These are phyloP conservation scores for Glycine tomentella DNA, from an alignment of 306 rosid species.

Conservation along the genomic window DNA sequence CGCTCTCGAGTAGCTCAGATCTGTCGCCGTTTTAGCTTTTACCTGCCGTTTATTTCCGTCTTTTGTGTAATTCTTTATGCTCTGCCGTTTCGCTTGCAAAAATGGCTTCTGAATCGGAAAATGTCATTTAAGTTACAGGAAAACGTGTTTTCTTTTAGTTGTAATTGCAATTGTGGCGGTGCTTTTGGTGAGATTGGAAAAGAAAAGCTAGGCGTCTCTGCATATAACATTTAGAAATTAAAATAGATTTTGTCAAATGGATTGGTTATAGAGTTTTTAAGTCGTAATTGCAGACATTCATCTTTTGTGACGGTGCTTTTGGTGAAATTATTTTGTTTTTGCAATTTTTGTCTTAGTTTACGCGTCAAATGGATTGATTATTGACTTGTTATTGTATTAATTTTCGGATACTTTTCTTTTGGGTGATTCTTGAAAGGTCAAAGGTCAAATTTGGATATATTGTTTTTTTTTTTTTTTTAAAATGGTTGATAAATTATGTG, in stretches of 20 bases:
- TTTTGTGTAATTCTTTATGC: background rate
- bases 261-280: conserved; percentile 10
- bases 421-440: conserved; percentile 2
- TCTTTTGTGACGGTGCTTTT: background rate
- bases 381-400: conserved; percentile 1
- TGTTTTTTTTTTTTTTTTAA: background rate
- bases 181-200: background rate
- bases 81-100: background rate
- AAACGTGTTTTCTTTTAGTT: conserved; percentile 2
- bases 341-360: background rate
- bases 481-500: conserved; percentile 11
- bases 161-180: conserved; percentile 13
- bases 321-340: background rate
- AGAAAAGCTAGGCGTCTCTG: no score
- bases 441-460: background rate
- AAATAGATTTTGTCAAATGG: no score
- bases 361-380: conserved; percentile 3
- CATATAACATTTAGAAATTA: no score
- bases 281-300: conserved; percentile 22
- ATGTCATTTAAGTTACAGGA: background rate
- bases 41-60: background rate
- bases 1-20: conserved; percentile 46
- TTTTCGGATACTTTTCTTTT: background rate
- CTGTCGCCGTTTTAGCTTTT: conserved; percentile 41
- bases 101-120: conserved; percentile 33